Conservation (phyloP, 176 grass and related monocot genomes). For the Eragrostis nindensis region DNA sequence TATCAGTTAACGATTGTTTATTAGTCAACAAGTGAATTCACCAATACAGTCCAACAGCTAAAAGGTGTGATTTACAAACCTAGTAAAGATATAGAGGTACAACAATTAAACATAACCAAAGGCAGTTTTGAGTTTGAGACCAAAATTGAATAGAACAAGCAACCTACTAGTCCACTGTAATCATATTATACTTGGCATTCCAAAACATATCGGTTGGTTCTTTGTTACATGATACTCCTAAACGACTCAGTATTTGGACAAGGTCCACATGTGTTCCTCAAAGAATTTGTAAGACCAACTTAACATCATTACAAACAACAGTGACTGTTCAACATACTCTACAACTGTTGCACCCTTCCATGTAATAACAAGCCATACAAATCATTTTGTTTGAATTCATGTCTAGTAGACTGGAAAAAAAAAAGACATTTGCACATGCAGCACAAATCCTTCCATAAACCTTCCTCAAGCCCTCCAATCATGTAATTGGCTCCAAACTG, state of each 20-base stretch:
- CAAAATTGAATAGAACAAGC: background rate
- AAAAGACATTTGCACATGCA: no score
- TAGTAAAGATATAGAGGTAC: background rate
- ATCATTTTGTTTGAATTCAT: no score
- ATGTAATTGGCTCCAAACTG: no score
- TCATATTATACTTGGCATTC: background rate
- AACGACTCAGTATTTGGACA: background rate
- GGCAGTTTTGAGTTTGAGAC: background rate
- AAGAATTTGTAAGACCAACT: background rate
- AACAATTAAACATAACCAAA: background rate
- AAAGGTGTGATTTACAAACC: background rate
- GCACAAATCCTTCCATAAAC: no score
- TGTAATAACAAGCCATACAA: no score
- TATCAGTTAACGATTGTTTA: background rate
- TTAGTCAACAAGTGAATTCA: background rate
- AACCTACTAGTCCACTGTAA: background rate
- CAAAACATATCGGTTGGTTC: background rate
- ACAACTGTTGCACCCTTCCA: no score
- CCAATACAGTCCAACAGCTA: background rate
- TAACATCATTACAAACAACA: background rate
- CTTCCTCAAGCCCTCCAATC: no score
- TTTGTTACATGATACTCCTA: background rate
- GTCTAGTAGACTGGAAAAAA: no score
- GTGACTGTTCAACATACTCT: no score
- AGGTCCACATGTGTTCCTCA: background rate